phyloP scores from a whole-genome alignment of 176 grass and related monocot species.

The Oryza longistaminata region DNA sequence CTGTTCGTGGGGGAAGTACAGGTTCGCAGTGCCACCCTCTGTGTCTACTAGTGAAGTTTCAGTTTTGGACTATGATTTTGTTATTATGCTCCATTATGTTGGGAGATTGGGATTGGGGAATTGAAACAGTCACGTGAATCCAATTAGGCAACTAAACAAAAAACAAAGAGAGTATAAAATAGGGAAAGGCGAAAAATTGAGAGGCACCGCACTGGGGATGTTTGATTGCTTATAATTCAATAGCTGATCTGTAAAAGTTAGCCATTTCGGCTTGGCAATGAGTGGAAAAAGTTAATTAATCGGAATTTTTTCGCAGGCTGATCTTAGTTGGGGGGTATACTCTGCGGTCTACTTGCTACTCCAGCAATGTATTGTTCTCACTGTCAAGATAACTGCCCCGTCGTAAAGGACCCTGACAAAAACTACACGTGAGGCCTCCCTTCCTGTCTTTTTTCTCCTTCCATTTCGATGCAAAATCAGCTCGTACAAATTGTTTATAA shows the following conservation, averaged over 20 bases:
- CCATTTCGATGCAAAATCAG: conserved; percentile 2
- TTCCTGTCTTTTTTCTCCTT: background rate
- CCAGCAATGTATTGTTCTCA: conserved; percentile 72
- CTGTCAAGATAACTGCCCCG: conserved; percentile 46
- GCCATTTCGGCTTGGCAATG: background rate
- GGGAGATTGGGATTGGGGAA: too few species aligned
- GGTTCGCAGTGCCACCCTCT: too few species aligned
- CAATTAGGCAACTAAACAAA: background rate
- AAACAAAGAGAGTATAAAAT: background rate
- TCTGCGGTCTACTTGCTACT: background rate
- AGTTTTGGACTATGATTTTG: too few species aligned
- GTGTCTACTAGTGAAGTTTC: too few species aligned
- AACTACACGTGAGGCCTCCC: conserved; percentile 50
- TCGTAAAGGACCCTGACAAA: conserved; percentile 59
- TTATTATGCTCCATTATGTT: too few species aligned
- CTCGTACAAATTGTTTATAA: background rate
- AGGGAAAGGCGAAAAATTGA: background rate
- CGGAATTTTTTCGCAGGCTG: conserved; percentile 26
- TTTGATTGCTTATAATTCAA: conserved; percentile 3
- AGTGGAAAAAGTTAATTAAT: background rate
- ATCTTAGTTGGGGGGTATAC: background rate
- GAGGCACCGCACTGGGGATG: background rate
- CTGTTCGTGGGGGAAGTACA: too few species aligned
- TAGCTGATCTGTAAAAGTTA: background rate
- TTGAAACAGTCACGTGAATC: background rate